Evolutionary conservation across 441 rosid species (phyloP).

Genomic region (Euphorbia celastroides): DNA sequence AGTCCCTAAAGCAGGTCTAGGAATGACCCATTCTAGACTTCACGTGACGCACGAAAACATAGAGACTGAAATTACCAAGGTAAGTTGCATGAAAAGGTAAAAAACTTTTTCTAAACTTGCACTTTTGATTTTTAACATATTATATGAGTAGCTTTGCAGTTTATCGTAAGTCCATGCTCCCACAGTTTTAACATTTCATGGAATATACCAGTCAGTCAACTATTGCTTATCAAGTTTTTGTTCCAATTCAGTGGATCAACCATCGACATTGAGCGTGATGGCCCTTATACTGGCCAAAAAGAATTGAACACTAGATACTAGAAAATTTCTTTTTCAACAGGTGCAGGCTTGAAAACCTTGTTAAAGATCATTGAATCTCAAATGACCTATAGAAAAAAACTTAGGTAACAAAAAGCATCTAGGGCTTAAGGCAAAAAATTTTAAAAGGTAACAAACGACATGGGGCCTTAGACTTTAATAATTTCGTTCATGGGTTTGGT

Average conservation of each 20-base stretch:
- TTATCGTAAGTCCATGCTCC: neutral
- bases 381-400: neutral
- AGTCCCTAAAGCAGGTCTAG: neutral
- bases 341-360: too few species aligned
- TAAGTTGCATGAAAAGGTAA: neutral
- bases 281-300: too few species aligned
- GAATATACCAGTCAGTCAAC: neutral
- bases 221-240: neutral
- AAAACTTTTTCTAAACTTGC: neutral
- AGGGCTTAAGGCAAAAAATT: neutral
- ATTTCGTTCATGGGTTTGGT: too few species aligned
- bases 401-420: neutral
- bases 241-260: neutral
- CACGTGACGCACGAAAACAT: neutral
- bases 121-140: neutral
- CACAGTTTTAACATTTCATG: neutral
- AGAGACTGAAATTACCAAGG: neutral
- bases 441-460: slow-evolving; percentile 2
- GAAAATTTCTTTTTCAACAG: too few species aligned
- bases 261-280: neutral
- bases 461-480: neutral
- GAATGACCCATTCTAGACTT: neutral
- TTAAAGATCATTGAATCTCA: neutral
- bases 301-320: too few species aligned
- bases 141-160: neutral